A percentile compares a stretch with the other conserved stretches of the same genome.
phyloP scores from a whole-genome alignment of 768 basidiomycete genomes.

The Hirschioporus abietinus region DNA sequence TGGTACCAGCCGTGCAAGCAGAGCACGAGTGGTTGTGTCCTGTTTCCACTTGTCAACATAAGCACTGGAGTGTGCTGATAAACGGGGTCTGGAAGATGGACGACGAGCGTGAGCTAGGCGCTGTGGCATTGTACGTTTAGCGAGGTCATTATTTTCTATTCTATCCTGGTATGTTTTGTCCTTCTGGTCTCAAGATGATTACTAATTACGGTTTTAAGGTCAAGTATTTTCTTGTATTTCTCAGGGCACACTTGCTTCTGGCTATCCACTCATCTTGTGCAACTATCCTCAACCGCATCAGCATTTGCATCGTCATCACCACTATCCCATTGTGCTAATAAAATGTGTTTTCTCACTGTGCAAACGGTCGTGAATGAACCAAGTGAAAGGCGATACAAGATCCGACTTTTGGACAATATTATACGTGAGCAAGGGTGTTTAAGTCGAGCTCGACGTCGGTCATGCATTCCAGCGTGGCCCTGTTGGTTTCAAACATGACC shows the following conservation, averaged over 20 bases:
- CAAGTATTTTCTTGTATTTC: background rate
- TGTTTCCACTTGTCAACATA: conserved; percentile 46
- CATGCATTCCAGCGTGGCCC: too few species aligned
- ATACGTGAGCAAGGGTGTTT: too few species aligned
- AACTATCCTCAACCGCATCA: background rate
- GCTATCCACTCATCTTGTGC: background rate
- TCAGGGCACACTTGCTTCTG: too few species aligned
- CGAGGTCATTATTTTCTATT: background rate
- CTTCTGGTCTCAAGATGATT: background rate
- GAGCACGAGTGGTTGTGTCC: conserved; percentile 62
- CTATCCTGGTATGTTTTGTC: background rate
- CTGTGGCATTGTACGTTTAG: conserved; percentile 32
- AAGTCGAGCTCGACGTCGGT: too few species aligned
- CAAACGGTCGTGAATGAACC: background rate
- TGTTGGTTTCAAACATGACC: too few species aligned
- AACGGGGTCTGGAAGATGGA: conserved; percentile 60
- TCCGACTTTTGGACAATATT: too few species aligned
- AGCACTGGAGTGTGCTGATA: conserved; percentile 53
- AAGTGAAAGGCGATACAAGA: background rate
- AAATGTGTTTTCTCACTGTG: background rate
- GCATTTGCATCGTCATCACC: background rate
- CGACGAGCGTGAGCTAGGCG: conserved; percentile 30
- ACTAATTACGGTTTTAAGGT: background rate
- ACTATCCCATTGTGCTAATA: background rate
- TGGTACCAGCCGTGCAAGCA: conserved; percentile 34